These are phyloP conservation scores for Pseudohyphozyma bogoriensis DNA, from an alignment of 768 basidiomycete species.

Conservation along the genomic window DNA sequence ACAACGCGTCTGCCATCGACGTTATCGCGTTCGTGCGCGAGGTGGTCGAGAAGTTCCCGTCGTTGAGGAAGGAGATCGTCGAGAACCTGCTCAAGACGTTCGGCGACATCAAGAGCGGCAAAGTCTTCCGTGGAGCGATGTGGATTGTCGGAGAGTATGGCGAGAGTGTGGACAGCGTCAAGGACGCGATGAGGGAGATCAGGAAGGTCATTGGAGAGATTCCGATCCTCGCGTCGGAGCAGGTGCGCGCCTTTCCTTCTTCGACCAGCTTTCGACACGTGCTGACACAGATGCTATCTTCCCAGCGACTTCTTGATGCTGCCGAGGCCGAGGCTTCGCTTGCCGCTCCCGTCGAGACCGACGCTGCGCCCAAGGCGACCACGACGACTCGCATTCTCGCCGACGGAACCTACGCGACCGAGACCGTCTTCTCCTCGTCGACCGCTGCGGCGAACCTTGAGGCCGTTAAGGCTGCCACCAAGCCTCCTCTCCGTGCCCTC, in stretches of 20 bases:
- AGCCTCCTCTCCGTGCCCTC: slow-evolving; percentile 82
- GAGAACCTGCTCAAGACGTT: slow-evolving; percentile 75
- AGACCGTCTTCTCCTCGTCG: slow-evolving; percentile 68
- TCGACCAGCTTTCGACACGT: not conserved
- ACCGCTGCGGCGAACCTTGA: slow-evolving; percentile 51
- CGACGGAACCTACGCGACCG: slow-evolving; percentile 96
- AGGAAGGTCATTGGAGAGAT: slow-evolving; percentile 86
- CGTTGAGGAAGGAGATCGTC: slow-evolving; percentile 67
- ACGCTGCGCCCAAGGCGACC: slow-evolving; percentile 48
- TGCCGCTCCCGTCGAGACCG: slow-evolving; percentile 42
- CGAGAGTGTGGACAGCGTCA: slow-evolving; percentile 54
- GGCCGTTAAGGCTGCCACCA: slow-evolving; percentile 71
- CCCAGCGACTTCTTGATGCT: slow-evolving; percentile 57
- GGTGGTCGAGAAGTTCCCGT: slow-evolving; percentile 94
- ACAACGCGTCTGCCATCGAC: slow-evolving; percentile 90
- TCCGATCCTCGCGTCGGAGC: slow-evolving; percentile 89
- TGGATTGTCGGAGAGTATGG: slow-evolving; percentile 99
- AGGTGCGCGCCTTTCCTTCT: slow-evolving; percentile 39
- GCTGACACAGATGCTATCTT: not conserved
- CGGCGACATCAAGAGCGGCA: slow-evolving; percentile 82
- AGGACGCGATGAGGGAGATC: slow-evolving; percentile 62
- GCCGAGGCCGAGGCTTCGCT: slow-evolving; percentile 53
- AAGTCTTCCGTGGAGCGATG: slow-evolving; percentile 88
- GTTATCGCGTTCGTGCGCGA: slow-evolving; percentile 85
- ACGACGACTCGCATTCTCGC: slow-evolving; percentile 60